Percentiles rank a stretch among this genome's conserved stretches.
These are phyloP conservation scores for Zymoseptoria crescenta DNA, from an alignment of 2,329 filamentous ascomycete genomes.

Conservation along the genomic window DNA sequence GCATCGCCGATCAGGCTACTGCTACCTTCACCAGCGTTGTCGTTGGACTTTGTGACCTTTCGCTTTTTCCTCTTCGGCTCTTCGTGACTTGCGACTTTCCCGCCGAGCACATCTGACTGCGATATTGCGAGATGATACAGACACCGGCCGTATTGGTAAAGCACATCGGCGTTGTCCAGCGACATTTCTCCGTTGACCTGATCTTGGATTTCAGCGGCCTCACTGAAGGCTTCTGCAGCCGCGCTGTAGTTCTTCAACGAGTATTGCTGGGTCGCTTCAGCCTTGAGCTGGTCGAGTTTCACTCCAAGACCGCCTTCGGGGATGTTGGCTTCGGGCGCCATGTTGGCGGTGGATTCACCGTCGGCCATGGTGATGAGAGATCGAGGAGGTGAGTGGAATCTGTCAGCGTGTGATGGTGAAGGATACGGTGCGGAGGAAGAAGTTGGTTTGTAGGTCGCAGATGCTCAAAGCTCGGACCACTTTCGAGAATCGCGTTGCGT, in stretches of 20 bases:
- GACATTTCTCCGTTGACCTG: constrained; percentile 88
- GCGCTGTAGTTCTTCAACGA: constrained; percentile 80
- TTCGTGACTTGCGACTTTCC: constrained; percentile 57
- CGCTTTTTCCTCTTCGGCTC: constrained; percentile 46
- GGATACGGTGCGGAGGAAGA: not conserved
- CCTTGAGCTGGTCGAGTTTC: constrained; percentile 58
- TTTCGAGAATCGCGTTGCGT: not conserved
- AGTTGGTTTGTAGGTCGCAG: not conserved
- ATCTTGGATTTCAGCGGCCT: constrained; percentile 82
- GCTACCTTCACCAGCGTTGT: constrained; percentile 22
- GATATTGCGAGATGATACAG: constrained; percentile 89
- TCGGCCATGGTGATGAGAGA: not conserved
- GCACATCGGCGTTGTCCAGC: constrained; percentile 81
- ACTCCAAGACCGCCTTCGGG: not conserved
- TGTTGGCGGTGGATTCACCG: not conserved
- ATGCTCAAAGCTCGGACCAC: not conserved
- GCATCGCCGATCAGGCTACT: constrained; percentile 25
- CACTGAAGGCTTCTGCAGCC: constrained; percentile 79
- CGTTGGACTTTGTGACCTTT: constrained; percentile 24
- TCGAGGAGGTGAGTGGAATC: not conserved
- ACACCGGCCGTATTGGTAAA: constrained; percentile 89
- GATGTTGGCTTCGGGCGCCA: not conserved
- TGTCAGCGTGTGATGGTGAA: not conserved
- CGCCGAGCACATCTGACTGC: constrained; percentile 90
- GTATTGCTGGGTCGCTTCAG: constrained; percentile 76